Percentiles rank a stretch among this genome's conserved stretches.
phyloP scores from a whole-genome alignment of 768 basidiomycete species.

The Trametes sanguinea region DNA sequence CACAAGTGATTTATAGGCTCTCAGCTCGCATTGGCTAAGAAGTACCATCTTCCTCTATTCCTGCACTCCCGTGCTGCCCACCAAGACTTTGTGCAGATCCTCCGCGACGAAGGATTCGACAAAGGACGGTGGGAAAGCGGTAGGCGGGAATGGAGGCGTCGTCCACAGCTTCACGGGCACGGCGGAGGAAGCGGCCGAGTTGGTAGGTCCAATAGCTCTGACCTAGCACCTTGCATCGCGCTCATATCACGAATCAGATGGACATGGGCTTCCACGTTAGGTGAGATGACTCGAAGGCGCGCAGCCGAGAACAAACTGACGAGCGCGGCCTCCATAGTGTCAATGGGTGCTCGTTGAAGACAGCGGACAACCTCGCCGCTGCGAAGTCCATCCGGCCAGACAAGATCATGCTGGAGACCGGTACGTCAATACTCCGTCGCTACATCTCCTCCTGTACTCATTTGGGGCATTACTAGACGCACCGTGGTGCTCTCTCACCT shows the following conservation, averaged over 20 bases:
- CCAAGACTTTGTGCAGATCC: conserved; percentile 61
- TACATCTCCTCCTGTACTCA: neutral
- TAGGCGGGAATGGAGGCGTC: conserved; percentile 71
- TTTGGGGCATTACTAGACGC: conserved; percentile 45
- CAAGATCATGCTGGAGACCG: conserved; percentile 73
- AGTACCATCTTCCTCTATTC: conserved; percentile 74
- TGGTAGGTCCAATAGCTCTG: conserved; percentile 47
- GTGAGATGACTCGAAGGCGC: conserved; percentile 23
- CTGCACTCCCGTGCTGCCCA: conserved; percentile 83
- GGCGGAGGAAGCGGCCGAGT: conserved; percentile 58
- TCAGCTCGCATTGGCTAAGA: conserved; percentile 68
- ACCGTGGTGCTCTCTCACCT: conserved; percentile 73
- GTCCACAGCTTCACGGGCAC: conserved; percentile 84
- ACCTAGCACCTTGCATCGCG: neutral
- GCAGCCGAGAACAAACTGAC: neutral
- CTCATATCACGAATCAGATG: conserved; percentile 43
- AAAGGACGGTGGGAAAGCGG: conserved; percentile 51
- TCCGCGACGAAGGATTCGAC: conserved; percentile 66
- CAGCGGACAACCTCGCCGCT: conserved; percentile 59
- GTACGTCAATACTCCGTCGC: conserved; percentile 35
- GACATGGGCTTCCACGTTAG: conserved; percentile 74
- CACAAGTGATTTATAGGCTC: conserved; percentile 34
- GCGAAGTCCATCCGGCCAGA: conserved; percentile 59
- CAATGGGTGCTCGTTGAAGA: conserved; percentile 81
- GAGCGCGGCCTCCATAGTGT: conserved; percentile 39